These are phyloP conservation scores for Cercospora canescens DNA, from an alignment of 2,329 filamentous ascomycete species.

Conservation along the genomic window DNA sequence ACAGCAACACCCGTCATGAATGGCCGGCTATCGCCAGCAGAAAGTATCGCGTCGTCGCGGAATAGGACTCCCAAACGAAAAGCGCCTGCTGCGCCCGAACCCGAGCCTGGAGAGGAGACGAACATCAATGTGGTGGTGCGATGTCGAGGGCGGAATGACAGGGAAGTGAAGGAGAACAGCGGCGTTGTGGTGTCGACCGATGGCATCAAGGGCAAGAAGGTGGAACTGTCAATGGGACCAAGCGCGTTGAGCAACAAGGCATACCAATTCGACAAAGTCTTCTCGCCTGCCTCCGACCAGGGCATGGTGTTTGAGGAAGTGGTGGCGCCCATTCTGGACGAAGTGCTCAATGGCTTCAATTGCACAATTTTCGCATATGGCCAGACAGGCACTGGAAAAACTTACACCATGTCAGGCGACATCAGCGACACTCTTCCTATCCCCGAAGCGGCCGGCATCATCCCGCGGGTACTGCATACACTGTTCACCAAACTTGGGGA, in stretches of 20 bases:
- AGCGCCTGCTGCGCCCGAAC: slow-evolving; percentile 68
- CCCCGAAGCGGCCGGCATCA: slow-evolving; percentile 90
- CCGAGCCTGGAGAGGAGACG: slow-evolving; percentile 72
- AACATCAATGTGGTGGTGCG: slow-evolving; percentile 98
- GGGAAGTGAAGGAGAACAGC: slow-evolving; percentile 92
- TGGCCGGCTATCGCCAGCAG: slow-evolving; percentile 67
- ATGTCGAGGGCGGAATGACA: slow-evolving; percentile 87
- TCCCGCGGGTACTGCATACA: slow-evolving; percentile 83
- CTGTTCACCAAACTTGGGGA: slow-evolving; percentile 84
- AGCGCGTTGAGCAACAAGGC: slow-evolving; percentile 93
- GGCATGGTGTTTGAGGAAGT: slow-evolving; percentile 93
- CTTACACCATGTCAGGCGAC: slow-evolving; percentile 98
- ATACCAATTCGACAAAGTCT: slow-evolving; percentile 96
- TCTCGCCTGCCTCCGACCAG: slow-evolving; percentile 92
- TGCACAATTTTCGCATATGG: slow-evolving; percentile 99
- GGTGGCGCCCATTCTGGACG: slow-evolving; percentile 86
- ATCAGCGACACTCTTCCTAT: slow-evolving; percentile 89
- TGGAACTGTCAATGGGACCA: slow-evolving; percentile 89
- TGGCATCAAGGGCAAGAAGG: slow-evolving; percentile 79
- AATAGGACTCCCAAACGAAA: slow-evolving; percentile 73
- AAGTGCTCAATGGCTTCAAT: slow-evolving; percentile 94
- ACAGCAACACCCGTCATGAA: slow-evolving; percentile 49
- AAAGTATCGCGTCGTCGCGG: slow-evolving; percentile 63
- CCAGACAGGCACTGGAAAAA: slow-evolving; percentile 97
- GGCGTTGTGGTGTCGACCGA: slow-evolving; percentile 87